Base-by-base conservation (phyloP, 1,284 basidiomycete genomes). In the Macrocystidia cucumis region DNA sequence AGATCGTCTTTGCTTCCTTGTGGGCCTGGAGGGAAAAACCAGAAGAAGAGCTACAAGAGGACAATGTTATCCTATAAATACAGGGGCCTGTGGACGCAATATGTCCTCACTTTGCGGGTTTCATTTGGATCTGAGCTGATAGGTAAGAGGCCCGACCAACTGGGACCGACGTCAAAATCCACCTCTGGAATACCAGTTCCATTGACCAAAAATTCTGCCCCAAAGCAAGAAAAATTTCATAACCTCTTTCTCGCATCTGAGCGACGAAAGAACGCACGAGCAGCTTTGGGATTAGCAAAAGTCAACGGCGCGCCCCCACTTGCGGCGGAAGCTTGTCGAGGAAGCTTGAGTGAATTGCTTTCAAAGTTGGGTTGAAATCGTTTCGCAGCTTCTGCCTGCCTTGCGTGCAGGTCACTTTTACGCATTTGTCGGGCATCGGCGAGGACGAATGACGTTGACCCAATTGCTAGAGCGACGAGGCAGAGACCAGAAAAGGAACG, bases 21-120 rank as follows among this genome's bases (percentile, higher is more conserved):
- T 6, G 78, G 78, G 4, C 79, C 80, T 1, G 84, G 77, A 27
- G 86, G 86, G 61, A 87, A 88, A 58, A 87, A 82, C 88, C 86
- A 90, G 59, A 91, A 90, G 66, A 83, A 90, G 6, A 89, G 65
- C 78, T 89, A 37, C 12, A 8, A 12, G 12, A 8, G 23, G 23
- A 25, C 8, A 12, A n/a, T n/a, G n/a, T n/a, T n/a, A n/a, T n/a
- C n/a, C n/a, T n/a, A n/a, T n/a, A n/a, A n/a, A n/a, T n/a, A n/a
- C n/a, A n/a, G n/a, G n/a, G n/a, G n/a, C n/a, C n/a, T n/a, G n/a
- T n/a, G n/a, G n/a, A n/a, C n/a, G n/a, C n/a, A n/a, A n/a, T n/a
- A n/a, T 5, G 16, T 16, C 12, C 26, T 17, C 41, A 78, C 79
- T 67, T 88, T 67, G 23, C 80, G 67, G 3, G 74, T 79, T 54